phyloP scores from a whole-genome alignment of 306 rosid genomes.

The Quercus aquifolioides region DNA sequence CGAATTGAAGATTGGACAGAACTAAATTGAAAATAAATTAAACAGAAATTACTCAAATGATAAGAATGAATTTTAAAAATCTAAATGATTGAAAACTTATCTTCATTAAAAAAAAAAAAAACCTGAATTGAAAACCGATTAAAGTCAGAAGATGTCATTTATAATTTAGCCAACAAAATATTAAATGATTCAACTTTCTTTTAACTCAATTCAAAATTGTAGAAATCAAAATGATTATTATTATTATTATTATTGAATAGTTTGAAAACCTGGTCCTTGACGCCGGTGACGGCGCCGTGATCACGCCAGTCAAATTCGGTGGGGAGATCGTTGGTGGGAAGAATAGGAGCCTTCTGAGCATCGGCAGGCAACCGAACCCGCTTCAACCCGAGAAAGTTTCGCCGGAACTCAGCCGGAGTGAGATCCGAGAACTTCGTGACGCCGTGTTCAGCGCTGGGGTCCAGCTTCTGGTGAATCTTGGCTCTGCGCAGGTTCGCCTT shows the following conservation, averaged over 20 bases:
- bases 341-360: constrained; percentile 74
- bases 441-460: constrained; percentile 84
- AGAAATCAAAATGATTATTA: too few relatives aligned
- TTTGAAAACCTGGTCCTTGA: constrained; percentile 67
- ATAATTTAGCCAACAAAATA: too few relatives aligned
- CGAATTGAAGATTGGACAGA: too few relatives aligned
- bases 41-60: too few relatives aligned
- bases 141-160: too few relatives aligned
- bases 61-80: too few relatives aligned
- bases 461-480: constrained; percentile 68
- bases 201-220: too few relatives aligned
- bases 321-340: constrained; percentile 76
- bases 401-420: constrained; percentile 66
- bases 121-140: not conserved
- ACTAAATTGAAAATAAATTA: too few relatives aligned
- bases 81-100: too few relatives aligned
- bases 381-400: constrained; percentile 68
- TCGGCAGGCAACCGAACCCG: constrained; percentile 62
- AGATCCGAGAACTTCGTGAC: constrained; percentile 88
- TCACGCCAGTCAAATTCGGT: constrained; percentile 92
- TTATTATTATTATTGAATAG: not conserved
- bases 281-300: constrained; percentile 72
- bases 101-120: too few relatives aligned
- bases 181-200: too few relatives aligned
- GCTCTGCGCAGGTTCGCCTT: constrained; percentile 70